These are phyloP conservation scores for Linum lewisii DNA, from an alignment of 345 rosid species.

Conservation along the genomic window DNA sequence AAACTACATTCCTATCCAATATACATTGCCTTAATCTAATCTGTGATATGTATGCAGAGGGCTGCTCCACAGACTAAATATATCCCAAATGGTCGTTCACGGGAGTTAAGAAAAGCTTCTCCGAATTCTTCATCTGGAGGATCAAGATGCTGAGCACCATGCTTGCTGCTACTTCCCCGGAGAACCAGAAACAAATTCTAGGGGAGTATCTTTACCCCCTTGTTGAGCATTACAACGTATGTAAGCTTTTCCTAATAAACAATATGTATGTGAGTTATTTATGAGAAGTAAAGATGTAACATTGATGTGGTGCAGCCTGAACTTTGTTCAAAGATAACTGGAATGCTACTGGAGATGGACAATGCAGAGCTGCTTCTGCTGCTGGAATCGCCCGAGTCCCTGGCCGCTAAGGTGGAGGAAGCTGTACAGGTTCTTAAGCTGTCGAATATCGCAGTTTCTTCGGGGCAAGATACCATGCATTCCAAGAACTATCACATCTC, in stretches of 20 bases:
- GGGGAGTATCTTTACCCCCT: constrained; percentile 63
- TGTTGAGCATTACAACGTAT: constrained; percentile 52
- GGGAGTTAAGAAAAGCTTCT: constrained; percentile 28
- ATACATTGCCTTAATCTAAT: background rate
- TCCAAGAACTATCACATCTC: background rate
- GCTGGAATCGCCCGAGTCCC: constrained; percentile 8
- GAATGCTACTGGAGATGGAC: constrained; percentile 17
- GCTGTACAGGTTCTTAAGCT: constrained; percentile 15
- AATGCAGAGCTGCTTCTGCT: constrained; percentile 13
- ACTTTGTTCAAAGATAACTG: constrained; percentile 8
- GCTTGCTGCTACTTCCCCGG: constrained; percentile 50
- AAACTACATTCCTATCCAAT: too few relatives aligned
- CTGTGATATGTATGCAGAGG: constrained; percentile 17
- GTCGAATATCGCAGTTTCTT: background rate
- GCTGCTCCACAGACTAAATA: constrained; percentile 26
- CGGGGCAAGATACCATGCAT: background rate
- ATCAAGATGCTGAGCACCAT: constrained; percentile 43
- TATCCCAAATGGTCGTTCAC: constrained; percentile 29
- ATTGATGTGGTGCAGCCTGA: constrained; percentile 17
- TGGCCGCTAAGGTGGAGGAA: constrained; percentile 14
- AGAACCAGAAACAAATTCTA: constrained; percentile 48
- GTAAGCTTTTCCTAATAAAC: constrained; percentile 9
- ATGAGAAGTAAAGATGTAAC: too few relatives aligned
- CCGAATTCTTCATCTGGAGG: constrained; percentile 32
- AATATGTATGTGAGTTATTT: background rate